These are phyloP conservation scores for Cinnamomum chago DNA, from an alignment of 164 flowering plant genomes.

Conservation along the genomic window DNA sequence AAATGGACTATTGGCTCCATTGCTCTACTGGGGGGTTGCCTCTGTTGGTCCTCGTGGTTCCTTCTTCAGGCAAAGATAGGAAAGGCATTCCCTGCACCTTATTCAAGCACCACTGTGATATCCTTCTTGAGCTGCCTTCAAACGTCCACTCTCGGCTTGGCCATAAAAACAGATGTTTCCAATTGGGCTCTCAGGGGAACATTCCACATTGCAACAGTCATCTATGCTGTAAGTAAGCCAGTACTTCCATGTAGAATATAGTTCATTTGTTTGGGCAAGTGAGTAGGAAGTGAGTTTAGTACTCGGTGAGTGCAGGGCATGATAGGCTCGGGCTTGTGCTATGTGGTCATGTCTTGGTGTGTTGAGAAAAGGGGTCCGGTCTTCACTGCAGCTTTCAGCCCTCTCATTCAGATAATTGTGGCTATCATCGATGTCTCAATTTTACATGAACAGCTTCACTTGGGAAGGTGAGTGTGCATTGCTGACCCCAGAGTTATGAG, in stretches of 20 bases:
- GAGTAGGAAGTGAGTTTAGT: neutral
- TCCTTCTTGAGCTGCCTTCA: constrained; percentile 61
- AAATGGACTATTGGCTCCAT: constrained; percentile 56
- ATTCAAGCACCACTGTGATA: constrained; percentile 69
- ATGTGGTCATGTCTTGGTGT: constrained; percentile 80
- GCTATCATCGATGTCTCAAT: constrained; percentile 56
- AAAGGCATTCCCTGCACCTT: constrained; percentile 52
- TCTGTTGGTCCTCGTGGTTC: constrained; percentile 87
- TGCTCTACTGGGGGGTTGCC: constrained; percentile 39
- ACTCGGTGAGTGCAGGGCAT: constrained; percentile 37
- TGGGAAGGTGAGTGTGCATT: constrained; percentile 55
- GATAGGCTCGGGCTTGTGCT: constrained; percentile 71
- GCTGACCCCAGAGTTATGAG: neutral
- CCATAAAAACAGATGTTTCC: constrained; percentile 32
- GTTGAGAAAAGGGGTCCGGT: constrained; percentile 80
- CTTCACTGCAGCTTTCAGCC: constrained; percentile 87
- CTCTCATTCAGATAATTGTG: constrained; percentile 63
- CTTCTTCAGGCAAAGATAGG: constrained; percentile 54
- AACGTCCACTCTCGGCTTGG: constrained; percentile 41
- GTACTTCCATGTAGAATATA: neutral
- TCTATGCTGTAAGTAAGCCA: constrained; percentile 57
- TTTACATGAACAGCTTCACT: constrained; percentile 52
- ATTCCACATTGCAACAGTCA: constrained; percentile 41
- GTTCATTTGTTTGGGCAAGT: neutral
- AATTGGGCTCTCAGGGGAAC: constrained; percentile 57